Percentiles rank a stretch among this genome's conserved stretches.
Evolutionary conservation across 1,139 yeast genomes (phyloP).

Genomic region (Diutina siamensis): DNA sequence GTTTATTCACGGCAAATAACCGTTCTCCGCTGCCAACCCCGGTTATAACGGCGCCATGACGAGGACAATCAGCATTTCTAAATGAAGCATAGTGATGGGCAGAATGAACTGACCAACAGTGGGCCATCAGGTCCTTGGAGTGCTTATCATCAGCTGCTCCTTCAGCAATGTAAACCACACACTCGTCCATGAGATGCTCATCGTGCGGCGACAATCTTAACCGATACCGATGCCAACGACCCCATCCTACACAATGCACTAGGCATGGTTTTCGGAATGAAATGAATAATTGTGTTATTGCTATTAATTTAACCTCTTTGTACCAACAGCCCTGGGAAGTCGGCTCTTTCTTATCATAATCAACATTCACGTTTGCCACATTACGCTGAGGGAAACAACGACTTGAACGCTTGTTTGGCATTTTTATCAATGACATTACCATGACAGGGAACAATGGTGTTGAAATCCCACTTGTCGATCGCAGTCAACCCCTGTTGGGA

Average conservation of each 20-base stretch:
- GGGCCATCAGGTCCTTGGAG: conserved; percentile 37
- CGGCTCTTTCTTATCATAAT: too few relatives aligned
- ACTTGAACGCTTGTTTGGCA: conserved; percentile 24
- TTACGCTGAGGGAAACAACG: conserved; percentile 10
- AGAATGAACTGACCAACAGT: conserved; percentile 38
- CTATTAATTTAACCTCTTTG: too few relatives aligned
- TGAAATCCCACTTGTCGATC: conserved; percentile 34
- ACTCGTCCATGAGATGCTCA: conserved; percentile 5
- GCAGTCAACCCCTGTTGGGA: conserved; percentile 19
- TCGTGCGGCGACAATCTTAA: neutral
- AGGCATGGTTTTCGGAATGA: too few relatives aligned
- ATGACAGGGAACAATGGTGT: conserved; percentile 43
- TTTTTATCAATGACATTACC: conserved; percentile 40
- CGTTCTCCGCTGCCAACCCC: conserved; percentile 34
- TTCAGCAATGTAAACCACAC: conserved; percentile 38
- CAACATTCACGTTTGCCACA: too few relatives aligned
- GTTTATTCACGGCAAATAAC: conserved; percentile 51
- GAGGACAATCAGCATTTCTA: conserved; percentile 42
- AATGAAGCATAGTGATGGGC: conserved; percentile 39
- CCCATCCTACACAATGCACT: neutral
- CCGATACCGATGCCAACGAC: too few relatives aligned
- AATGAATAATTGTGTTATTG: too few relatives aligned
- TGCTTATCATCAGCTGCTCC: conserved; percentile 39
- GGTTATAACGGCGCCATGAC: conserved; percentile 34
- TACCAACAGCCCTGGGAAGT: too few relatives aligned